Conservation (phyloP, 78 protist species). For the Dictyostelium citrinum region DNA sequence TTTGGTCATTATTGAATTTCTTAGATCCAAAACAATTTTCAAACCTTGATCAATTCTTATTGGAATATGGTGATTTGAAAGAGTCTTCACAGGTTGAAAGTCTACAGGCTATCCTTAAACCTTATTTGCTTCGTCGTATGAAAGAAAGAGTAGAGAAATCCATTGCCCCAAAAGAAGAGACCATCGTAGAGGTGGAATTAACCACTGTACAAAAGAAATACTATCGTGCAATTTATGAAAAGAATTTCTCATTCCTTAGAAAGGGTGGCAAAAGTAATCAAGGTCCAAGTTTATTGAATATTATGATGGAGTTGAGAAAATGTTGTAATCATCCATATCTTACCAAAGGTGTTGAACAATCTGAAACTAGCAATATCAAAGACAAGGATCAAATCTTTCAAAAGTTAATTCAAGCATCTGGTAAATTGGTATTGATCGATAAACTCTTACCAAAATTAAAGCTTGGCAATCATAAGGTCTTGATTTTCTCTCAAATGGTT, state of each 20-base stretch:
- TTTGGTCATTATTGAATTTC: constrained; percentile 92
- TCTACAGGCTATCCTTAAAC: constrained; percentile 71
- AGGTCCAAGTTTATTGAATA: constrained; percentile 87
- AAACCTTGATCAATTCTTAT: constrained; percentile 50
- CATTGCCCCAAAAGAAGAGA: constrained; percentile 93
- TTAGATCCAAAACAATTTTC: constrained; percentile 80
- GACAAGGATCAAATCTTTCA: background rate
- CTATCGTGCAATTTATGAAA: constrained; percentile 95
- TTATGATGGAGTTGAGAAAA: constrained; percentile 97
- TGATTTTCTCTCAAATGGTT: constrained; percentile 97
- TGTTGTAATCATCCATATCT: constrained; percentile 96
- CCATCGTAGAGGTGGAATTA: constrained; percentile 88
- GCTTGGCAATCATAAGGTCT: constrained; percentile 89
- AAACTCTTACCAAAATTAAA: constrained; percentile 91
- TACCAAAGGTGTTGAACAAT: constrained; percentile 80
- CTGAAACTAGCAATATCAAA: background rate
- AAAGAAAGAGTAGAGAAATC: constrained; percentile 93
- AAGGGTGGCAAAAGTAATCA: constrained; percentile 51
- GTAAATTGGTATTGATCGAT: constrained; percentile 95
- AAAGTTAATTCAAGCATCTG: constrained; percentile 82
- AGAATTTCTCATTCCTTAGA: constrained; percentile 82
- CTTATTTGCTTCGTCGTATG: constrained; percentile 86
- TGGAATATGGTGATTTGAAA: constrained; percentile 86
- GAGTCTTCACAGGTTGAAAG: constrained; percentile 64
- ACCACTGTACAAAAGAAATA: constrained; percentile 92